Conservation (phyloP, 2,329 filamentous ascomycete species). For the Trichoderma sp. region DNA sequence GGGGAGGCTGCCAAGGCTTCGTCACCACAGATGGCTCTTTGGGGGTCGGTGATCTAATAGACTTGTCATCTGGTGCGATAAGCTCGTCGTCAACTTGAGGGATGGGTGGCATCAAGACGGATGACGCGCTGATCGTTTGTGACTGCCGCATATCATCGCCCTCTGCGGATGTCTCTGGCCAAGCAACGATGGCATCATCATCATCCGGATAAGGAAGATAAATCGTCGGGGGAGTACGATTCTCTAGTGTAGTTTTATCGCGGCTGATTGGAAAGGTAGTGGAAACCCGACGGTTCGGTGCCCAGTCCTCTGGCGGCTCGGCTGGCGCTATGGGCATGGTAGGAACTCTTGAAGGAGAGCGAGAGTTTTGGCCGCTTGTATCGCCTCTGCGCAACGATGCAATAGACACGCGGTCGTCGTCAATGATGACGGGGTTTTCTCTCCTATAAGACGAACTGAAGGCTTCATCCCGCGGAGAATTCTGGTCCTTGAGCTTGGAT, state of each 20-base stretch:
- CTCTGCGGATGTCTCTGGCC: constrained; percentile 23
- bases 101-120: constrained; percentile 28
- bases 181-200: constrained; percentile 28
- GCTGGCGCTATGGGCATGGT: constrained; percentile 33
- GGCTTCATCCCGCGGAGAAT: constrained; percentile 40
- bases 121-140: constrained; percentile 1
- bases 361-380: constrained; percentile 18
- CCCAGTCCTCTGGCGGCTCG: constrained; percentile 13
- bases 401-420: constrained; percentile 33
- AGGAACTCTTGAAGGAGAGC: constrained; percentile 36
- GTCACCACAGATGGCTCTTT: constrained; percentile 23
- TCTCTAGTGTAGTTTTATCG: constrained; percentile 24
- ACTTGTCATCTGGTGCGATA: neutral
- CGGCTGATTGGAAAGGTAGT: constrained; percentile 32
- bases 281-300: constrained; percentile 26
- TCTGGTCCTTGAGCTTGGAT: constrained; percentile 29
- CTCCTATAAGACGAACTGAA: neutral
- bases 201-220: constrained; percentile 41
- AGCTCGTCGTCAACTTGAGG: constrained; percentile 14
- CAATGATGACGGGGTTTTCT: constrained; percentile 22
- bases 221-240: constrained; percentile 22
- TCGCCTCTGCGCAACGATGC: constrained; percentile 27
- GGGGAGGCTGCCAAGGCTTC: constrained; percentile 45
- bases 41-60: neutral
- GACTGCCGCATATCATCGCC: neutral